Conservation (phyloP, 108 stramenopile genomes). For the Craspedostauros australis region DNA sequence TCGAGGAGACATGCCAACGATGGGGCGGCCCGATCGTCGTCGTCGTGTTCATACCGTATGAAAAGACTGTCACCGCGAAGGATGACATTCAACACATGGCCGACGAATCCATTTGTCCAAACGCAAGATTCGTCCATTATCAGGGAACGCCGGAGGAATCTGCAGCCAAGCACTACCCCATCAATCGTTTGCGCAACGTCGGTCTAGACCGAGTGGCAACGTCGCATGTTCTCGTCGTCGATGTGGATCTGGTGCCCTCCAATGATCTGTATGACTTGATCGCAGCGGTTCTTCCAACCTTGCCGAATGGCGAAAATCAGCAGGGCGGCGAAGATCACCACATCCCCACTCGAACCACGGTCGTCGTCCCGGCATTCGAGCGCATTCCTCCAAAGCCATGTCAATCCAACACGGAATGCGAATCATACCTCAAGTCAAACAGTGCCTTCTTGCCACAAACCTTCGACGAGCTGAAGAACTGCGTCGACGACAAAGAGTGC, state of each 20-base stretch:
- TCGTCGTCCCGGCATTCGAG: conserved; percentile 88
- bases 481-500: conserved; percentile 48
- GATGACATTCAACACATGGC: not conserved
- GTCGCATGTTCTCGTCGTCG: conserved; percentile 80
- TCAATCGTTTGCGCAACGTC: conserved; percentile 86
- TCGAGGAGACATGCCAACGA: conserved; percentile 56
- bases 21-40: conserved; percentile 74
- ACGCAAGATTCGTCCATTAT: conserved; percentile 47
- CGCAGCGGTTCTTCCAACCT: not conserved
- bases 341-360: conserved; percentile 18
- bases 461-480: conserved; percentile 54
- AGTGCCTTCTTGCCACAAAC: conserved; percentile 56
- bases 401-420: conserved; percentile 30
- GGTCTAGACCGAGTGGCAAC: conserved; percentile 76
- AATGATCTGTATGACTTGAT: conserved; percentile 36
- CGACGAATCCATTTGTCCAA: conserved; percentile 29
- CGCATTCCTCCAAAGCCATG: conserved; percentile 37
- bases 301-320: not conserved
- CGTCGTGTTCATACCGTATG: conserved; percentile 47
- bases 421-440: conserved; percentile 31
- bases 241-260: conserved; percentile 89
- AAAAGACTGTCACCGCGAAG: not conserved
- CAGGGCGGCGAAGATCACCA: not conserved
- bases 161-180: conserved; percentile 54
- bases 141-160: conserved; percentile 20